Conservation (phyloP, 345 rosid genomes). For the Euclidium syriacum region DNA sequence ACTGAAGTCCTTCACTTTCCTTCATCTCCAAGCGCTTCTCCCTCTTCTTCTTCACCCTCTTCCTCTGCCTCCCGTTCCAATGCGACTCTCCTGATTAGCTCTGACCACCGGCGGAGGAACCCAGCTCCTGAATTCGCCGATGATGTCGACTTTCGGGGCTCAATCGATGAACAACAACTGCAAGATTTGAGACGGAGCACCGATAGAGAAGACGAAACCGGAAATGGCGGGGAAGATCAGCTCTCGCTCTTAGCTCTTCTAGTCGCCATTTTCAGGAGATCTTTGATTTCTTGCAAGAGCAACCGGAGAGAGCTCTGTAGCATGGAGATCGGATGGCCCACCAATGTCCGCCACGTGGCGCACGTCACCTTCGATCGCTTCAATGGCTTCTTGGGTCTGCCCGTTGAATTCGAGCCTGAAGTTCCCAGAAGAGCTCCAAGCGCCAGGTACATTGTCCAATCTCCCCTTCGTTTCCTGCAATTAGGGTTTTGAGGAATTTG, state of each 20-base stretch:
- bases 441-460: conserved; percentile 56
- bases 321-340: conserved; percentile 88
- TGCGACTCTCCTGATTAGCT: conserved; percentile 15
- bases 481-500: background rate
- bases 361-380: conserved; percentile 96
- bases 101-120: conserved; percentile 13
- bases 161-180: conserved; percentile 12
- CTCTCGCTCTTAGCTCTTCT: conserved; percentile 66
- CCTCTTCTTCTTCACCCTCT: conserved; percentile 36
- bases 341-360: conserved; percentile 76
- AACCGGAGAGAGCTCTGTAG: conserved; percentile 50
- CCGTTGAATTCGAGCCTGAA: conserved; percentile 87
- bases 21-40: conserved; percentile 40
- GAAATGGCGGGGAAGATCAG: conserved; percentile 45
- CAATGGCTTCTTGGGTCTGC: conserved; percentile 87
- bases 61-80: conserved; percentile 30
- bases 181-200: conserved; percentile 11
- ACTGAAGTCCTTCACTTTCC: conserved; percentile 76
- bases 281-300: conserved; percentile 59
- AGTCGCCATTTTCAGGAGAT: conserved; percentile 63
- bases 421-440: conserved; percentile 81
- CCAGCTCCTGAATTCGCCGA: conserved; percentile 5
- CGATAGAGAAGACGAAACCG: background rate
- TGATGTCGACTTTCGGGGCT: conserved; percentile 29
- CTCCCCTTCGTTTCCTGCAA: background rate